Percentiles rank a stretch among this genome's conserved stretches.
These are phyloP conservation scores for Lepidopterella palustris DNA, from an alignment of 495 filamentous ascomycete species.

Conservation along the genomic window DNA sequence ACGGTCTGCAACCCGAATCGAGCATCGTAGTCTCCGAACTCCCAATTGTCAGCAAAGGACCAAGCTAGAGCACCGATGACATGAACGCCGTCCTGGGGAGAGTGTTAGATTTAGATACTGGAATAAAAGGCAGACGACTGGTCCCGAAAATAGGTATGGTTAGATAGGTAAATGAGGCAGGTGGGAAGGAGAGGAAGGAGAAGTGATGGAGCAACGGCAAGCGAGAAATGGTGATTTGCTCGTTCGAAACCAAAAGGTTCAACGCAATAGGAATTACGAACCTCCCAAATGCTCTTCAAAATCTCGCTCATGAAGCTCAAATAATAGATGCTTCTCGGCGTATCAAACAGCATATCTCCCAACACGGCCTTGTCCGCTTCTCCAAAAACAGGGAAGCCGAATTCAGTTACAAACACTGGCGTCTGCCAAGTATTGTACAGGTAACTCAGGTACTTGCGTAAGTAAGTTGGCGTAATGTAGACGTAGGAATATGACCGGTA, in stretches of 20 bases:
- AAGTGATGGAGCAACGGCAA: too few species aligned
- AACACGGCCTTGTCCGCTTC: constrained; percentile 33
- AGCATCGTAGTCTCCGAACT: constrained; percentile 40
- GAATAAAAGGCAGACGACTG: too few species aligned
- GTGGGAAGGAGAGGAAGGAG: too few species aligned
- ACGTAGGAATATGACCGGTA: constrained; percentile 41
- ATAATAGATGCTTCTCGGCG: constrained; percentile 40
- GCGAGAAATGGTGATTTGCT: too few species aligned
- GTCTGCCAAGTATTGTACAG: constrained; percentile 42
- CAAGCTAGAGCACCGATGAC: constrained; percentile 44
- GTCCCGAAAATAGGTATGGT: too few species aligned
- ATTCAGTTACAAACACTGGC: constrained; percentile 37
- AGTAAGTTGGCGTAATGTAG: constrained; percentile 28
- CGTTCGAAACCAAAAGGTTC: too few species aligned
- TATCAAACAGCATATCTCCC: constrained; percentile 39
- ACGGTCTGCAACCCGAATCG: constrained; percentile 44
- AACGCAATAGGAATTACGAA: not conserved
- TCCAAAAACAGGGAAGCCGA: constrained; percentile 38
- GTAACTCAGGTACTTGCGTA: constrained; percentile 40
- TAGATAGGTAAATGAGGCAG: too few species aligned
- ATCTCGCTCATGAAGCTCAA: constrained; percentile 41
- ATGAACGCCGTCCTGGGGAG: constrained; percentile 37
- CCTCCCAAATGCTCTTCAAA: constrained; percentile 40
- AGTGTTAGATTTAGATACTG: too few species aligned
- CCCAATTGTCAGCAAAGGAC: constrained; percentile 44